phyloP scores from a whole-genome alignment of 2,329 filamentous ascomycete species.

The Aspergillus sp. region DNA sequence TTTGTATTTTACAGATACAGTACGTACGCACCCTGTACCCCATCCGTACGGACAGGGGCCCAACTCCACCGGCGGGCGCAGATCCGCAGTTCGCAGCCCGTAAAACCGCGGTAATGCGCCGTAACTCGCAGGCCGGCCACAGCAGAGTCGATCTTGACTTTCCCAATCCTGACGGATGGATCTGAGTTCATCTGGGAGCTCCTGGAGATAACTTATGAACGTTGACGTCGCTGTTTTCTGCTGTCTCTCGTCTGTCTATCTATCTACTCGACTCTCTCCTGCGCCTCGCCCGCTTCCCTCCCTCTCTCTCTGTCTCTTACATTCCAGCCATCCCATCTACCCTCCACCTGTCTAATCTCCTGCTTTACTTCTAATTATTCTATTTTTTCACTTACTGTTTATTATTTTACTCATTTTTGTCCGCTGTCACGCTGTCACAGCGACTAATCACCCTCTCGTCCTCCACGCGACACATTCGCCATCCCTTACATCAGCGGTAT shows the following conservation, averaged over 20 bases:
- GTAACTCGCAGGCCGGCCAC: constrained; percentile 18
- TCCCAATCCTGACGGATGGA: constrained; percentile 1
- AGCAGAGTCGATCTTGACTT: constrained; percentile 11
- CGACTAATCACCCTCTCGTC: constrained; percentile 7
- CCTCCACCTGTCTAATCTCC: constrained; percentile 2
- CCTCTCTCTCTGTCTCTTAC: too few relatives aligned
- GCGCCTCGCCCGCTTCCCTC: background rate
- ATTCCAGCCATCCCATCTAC: too few relatives aligned
- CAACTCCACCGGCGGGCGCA: constrained; percentile 19
- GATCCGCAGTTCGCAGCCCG: constrained; percentile 22
- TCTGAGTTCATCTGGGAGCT: constrained; percentile 1
- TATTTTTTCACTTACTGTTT: constrained; percentile 1
- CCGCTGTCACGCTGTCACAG: background rate
- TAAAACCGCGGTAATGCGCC: constrained; percentile 22
- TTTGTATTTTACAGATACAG: too few relatives aligned
- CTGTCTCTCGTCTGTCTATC: constrained; percentile 7
- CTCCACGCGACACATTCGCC: constrained; percentile 25
- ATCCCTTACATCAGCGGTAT: constrained; percentile 22
- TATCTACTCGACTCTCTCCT: background rate
- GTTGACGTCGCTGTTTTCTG: constrained; percentile 3
- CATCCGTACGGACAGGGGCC: constrained; percentile 18
- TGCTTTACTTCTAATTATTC: constrained; percentile 2
- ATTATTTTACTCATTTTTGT: constrained; percentile 1
- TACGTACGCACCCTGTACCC: too few relatives aligned
- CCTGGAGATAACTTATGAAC: too few relatives aligned